These are phyloP conservation scores for Arthrobotrys iridis DNA, from an alignment of 2,329 filamentous ascomycete genomes.

Conservation along the genomic window DNA sequence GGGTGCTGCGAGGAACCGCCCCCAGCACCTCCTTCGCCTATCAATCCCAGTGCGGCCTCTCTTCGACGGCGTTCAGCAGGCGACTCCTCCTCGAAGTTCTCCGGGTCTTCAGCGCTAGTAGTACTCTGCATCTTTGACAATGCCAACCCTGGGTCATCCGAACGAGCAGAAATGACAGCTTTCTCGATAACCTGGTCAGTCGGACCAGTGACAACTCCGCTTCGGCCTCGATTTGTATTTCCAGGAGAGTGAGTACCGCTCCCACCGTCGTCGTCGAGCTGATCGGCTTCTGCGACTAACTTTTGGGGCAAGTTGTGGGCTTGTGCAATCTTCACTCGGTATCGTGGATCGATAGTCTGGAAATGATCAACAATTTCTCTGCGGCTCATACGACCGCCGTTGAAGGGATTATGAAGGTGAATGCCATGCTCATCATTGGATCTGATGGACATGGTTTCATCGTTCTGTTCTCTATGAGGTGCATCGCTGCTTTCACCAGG, in stretches of 20 bases:
- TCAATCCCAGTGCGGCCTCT: constrained; percentile 74
- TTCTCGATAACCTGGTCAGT: constrained; percentile 38
- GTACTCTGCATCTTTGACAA: constrained; percentile 35
- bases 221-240: neutral
- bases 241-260: constrained; percentile 49
- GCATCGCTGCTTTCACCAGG: constrained; percentile 55
- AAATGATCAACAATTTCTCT: constrained; percentile 46
- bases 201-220: constrained; percentile 22
- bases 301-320: constrained; percentile 44
- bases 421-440: constrained; percentile 52
- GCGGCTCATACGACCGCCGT: constrained; percentile 46
- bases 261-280: constrained; percentile 38
- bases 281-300: constrained; percentile 43
- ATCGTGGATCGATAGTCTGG: constrained; percentile 46
- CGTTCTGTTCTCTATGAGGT: constrained; percentile 53
- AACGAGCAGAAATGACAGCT: constrained; percentile 14
- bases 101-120: constrained; percentile 36
- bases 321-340: constrained; percentile 43
- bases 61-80: constrained; percentile 78
- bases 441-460: constrained; percentile 43
- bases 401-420: constrained; percentile 50
- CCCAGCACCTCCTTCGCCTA: neutral
- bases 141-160: constrained; percentile 20
- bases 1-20: constrained; percentile 1
- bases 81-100: constrained; percentile 70